Conservation (phyloP, 192 early-diverging fungal species). For the Anaeromyces robustus region DNA sequence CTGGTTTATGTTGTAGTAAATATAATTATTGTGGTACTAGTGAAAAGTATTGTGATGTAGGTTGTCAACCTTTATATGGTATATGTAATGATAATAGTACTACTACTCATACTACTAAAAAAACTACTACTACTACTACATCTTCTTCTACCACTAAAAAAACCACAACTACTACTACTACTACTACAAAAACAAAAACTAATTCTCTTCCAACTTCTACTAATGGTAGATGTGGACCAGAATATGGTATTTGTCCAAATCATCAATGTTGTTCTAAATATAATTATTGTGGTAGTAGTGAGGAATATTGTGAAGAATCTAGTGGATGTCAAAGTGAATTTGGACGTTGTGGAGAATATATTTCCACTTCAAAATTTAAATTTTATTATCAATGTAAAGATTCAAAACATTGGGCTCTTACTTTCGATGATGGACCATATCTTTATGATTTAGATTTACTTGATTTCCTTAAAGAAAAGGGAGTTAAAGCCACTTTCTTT, state of each 20-base stretch:
- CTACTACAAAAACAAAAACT: not conserved
- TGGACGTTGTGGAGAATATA: not conserved
- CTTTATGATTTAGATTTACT: constrained; percentile 22
- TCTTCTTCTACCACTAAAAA: not conserved
- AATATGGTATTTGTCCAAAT: not conserved
- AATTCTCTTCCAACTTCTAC: not conserved
- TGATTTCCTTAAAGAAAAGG: constrained; percentile 19
- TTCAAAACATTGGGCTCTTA: constrained; percentile 30
- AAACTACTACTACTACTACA: no score
- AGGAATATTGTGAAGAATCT: not conserved
- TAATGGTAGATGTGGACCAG: not conserved
- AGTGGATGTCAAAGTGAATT: not conserved
- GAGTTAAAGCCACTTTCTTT: constrained; percentile 44
- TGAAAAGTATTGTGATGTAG: no score
- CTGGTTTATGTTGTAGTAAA: not conserved
- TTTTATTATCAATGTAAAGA: not conserved
- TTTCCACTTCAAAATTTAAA: not conserved
- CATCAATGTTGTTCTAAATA: not conserved
- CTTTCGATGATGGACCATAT: constrained; percentile 54
- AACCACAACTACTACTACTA: no score
- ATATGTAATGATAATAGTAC: no score
- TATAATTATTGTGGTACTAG: not conserved
- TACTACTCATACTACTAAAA: no score
- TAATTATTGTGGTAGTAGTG: not conserved
- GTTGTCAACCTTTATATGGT: no score